phyloP scores from a whole-genome alignment of 2,329 filamentous ascomycete genomes.

The Colletotrichum musae region DNA sequence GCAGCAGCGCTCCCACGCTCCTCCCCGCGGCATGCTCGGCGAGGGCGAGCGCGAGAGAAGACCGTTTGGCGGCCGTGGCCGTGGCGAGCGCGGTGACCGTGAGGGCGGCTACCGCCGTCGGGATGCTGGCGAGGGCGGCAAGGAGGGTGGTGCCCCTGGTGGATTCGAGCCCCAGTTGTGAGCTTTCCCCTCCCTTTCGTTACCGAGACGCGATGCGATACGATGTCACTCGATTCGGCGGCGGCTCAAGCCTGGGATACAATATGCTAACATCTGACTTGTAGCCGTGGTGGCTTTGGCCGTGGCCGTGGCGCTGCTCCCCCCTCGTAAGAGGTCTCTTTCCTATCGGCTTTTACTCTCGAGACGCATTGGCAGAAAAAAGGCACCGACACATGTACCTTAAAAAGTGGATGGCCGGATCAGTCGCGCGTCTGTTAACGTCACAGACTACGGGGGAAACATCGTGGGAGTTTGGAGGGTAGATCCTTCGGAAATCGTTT shows the following conservation, averaged over 20 bases:
- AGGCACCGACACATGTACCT: conserved; percentile 63
- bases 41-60: conserved; percentile 86
- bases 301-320: conserved; percentile 85
- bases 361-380: conserved; percentile 58
- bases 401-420: conserved; percentile 59
- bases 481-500: conserved; percentile 65
- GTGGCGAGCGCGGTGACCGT: conserved; percentile 83
- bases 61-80: conserved; percentile 84
- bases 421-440: conserved; percentile 57
- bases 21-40: conserved; percentile 98
- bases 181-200: conserved; percentile 54
- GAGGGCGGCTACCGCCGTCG: conserved; percentile 94
- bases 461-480: conserved; percentile 63
- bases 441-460: conserved; percentile 56
- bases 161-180: conserved; percentile 93
- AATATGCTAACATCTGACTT: conserved; percentile 52
- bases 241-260: neutral
- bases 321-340: conserved; percentile 70
- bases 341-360: conserved; percentile 59
- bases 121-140: conserved; percentile 88
- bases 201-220: conserved; percentile 3
- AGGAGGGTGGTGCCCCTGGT: conserved; percentile 92
- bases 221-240: neutral
- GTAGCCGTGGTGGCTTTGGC: conserved; percentile 87
- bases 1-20: conserved; percentile 98